Evolutionary conservation across 441 rosid species (phyloP).

Genomic region (Geranium incanum): DNA sequence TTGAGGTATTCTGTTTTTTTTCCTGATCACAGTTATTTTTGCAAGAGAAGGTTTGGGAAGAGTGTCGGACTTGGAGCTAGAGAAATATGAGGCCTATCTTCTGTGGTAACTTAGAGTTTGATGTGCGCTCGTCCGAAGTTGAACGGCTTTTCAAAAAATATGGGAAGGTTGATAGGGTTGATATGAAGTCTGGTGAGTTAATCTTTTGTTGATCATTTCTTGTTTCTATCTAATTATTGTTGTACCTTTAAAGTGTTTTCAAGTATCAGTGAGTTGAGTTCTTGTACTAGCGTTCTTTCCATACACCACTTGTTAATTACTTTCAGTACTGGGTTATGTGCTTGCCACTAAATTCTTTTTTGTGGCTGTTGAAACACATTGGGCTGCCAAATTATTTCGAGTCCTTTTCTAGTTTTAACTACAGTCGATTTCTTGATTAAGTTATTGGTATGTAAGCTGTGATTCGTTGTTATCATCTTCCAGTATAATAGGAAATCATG

Average conservation of each 20-base stretch:
- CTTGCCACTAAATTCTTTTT: neutral
- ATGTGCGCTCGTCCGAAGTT: slow-evolving; percentile 25
- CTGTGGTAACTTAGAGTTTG: slow-evolving; percentile 26
- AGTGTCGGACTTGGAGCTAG: neutral
- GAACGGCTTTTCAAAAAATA: slow-evolving; percentile 26
- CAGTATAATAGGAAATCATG: too few relatives aligned
- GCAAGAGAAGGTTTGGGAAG: neutral
- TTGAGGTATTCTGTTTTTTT: neutral
- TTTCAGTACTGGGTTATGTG: too few relatives aligned
- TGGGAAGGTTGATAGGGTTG: slow-evolving; percentile 27
- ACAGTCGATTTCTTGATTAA: neutral
- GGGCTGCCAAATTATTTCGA: neutral
- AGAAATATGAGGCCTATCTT: slow-evolving; percentile 22
- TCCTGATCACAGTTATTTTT: neutral
- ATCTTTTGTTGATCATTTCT: neutral
- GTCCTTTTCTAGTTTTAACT: neutral
- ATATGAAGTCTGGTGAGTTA: slow-evolving; percentile 26
- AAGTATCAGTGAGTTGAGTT: neutral
- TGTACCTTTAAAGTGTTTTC: neutral
- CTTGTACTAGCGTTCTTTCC: neutral
- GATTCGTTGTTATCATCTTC: neutral
- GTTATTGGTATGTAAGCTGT: neutral
- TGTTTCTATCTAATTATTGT: neutral
- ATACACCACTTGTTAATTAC: neutral
- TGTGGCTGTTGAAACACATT: neutral